Evolutionary conservation across 164 flowering plant genomes (phyloP).

Genomic region (Nelumbo lutea): DNA sequence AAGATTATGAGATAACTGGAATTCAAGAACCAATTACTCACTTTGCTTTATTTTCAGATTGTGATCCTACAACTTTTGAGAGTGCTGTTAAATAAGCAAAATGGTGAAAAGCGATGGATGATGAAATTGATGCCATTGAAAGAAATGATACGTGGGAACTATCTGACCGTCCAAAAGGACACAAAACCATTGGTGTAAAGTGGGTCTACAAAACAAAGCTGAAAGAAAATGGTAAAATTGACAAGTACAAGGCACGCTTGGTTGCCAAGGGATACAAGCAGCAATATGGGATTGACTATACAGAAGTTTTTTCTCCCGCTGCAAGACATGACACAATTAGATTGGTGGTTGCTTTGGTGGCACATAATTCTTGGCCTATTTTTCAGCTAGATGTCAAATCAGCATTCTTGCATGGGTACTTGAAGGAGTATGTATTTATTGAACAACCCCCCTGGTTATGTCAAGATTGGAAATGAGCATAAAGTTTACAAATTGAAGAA

Average conservation of each 20-base stretch:
- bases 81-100: constrained; percentile 2
- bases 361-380: constrained; percentile 11
- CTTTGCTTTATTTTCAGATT: constrained; percentile 7
- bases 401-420: constrained; percentile 7
- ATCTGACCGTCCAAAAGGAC: not conserved
- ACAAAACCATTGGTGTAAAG: constrained; percentile 10
- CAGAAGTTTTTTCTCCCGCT: constrained; percentile 8
- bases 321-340: no score
- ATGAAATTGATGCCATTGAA: constrained; percentile 7
- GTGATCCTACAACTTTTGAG: constrained; percentile 1
- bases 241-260: constrained; percentile 8
- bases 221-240: no score
- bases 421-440: constrained; percentile 7
- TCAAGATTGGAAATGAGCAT: not conserved
- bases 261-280: constrained; percentile 12
- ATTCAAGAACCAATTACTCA: constrained; percentile 2
- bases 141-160: constrained; percentile 8
- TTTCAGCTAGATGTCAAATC: constrained; percentile 12
- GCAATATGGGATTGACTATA: constrained; percentile 1
- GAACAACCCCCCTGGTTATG: constrained; percentile 9
- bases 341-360: no score
- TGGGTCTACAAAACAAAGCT: constrained; percentile 13
- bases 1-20: constrained; percentile 1
- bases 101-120: constrained; percentile 7
- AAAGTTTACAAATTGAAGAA: constrained; percentile 7